These are phyloP conservation scores for Rhizopogon roseolus DNA, from an alignment of 768 basidiomycete genomes.

Conservation along the genomic window DNA sequence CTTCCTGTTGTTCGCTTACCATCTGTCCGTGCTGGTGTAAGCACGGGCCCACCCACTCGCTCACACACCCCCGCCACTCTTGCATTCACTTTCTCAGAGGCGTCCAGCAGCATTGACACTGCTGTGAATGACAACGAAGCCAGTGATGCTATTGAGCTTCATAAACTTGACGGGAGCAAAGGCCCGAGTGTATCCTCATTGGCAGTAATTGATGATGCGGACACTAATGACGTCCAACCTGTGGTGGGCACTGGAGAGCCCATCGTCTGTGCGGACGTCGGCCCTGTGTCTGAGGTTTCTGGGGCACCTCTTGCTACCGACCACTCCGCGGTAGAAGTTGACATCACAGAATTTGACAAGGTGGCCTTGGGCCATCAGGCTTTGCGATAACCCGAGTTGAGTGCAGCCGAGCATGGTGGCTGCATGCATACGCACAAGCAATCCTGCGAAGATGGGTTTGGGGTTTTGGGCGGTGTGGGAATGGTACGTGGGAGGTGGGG, in stretches of 20 bases:
- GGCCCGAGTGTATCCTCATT: neutral
- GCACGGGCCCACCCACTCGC: neutral
- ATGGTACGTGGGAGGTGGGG: no score
- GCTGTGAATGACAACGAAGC: neutral
- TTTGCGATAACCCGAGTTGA: slow-evolving; percentile 14
- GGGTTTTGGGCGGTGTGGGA: no score
- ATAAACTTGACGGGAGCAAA: neutral
- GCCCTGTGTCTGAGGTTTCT: neutral
- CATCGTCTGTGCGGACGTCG: neutral
- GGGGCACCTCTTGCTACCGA: no score
- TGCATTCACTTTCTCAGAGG: neutral
- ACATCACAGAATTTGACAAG: neutral
- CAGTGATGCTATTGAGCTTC: neutral
- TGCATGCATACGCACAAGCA: no score
- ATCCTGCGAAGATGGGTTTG: no score
- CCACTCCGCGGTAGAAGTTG: neutral
- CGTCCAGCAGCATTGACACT: neutral
- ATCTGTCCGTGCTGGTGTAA: neutral
- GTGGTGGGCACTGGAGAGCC: neutral
- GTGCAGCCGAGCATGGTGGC: neutral
- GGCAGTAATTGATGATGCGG: neutral
- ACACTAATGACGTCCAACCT: neutral
- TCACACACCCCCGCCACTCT: neutral
- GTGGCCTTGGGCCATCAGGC: neutral
- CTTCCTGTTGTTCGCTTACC: neutral